A percentile compares a stretch with the other conserved stretches of the same genome.
phyloP scores from a whole-genome alignment of 176 grass and related monocot genomes.

The Tillandsia fasciculata region DNA sequence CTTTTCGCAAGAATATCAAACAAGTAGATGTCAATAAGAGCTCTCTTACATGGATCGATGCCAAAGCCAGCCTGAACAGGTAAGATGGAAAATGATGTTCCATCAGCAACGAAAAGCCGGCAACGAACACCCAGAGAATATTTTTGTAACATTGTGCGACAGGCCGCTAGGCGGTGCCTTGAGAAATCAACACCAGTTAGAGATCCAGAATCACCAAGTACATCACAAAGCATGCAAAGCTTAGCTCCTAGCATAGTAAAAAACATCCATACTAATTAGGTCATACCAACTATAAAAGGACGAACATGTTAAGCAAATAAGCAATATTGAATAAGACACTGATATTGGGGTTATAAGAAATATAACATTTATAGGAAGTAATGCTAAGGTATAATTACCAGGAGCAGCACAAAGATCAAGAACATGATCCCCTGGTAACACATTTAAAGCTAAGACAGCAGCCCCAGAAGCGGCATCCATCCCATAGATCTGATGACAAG shows the following conservation, averaged over 20 bases:
- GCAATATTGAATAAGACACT: slow-evolving; percentile 10
- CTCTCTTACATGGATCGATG: slow-evolving; percentile 2
- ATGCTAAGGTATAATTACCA: slow-evolving; percentile 31
- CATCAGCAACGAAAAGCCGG: slow-evolving; percentile 84
- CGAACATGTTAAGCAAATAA: slow-evolving; percentile 1
- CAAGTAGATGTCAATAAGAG: not conserved
- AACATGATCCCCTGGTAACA: slow-evolving; percentile 68
- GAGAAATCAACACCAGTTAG: slow-evolving; percentile 91
- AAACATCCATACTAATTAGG: not conserved
- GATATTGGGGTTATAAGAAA: too few species aligned
- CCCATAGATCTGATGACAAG: slow-evolving; percentile 63
- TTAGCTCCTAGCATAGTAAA: slow-evolving; percentile 63
- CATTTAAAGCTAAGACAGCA: slow-evolving; percentile 68
- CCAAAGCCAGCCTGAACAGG: slow-evolving; percentile 29
- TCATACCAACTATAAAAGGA: not conserved
- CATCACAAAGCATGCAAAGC: slow-evolving; percentile 88
- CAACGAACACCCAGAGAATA: slow-evolving; percentile 73
- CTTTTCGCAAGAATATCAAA: not conserved
- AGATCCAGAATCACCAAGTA: slow-evolving; percentile 60
- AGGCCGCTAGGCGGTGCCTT: slow-evolving; percentile 76
- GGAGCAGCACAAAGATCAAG: slow-evolving; percentile 94
- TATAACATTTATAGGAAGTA: too few species aligned
- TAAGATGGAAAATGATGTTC: slow-evolving; percentile 74
- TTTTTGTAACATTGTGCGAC: slow-evolving; percentile 82
- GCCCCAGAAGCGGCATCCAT: slow-evolving; percentile 95